Conservation (phyloP, 1,284 basidiomycete genomes). For the Moniliophthora roreri region DNA sequence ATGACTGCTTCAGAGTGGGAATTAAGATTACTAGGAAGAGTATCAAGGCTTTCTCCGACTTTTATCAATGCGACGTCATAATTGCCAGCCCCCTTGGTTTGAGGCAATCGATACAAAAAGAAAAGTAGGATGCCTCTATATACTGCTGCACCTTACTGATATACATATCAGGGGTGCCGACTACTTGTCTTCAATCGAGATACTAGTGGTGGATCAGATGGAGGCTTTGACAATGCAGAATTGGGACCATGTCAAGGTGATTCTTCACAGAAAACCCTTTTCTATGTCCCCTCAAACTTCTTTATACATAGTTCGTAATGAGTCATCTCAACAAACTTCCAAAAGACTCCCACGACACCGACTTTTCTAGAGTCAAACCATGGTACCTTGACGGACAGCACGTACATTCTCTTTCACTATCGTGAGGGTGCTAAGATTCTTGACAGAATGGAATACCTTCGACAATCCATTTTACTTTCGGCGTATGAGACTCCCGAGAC, state of each 20-base stretch:
- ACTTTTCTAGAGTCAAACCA: slow-evolving; percentile 96
- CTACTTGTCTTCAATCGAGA: slow-evolving; percentile 91
- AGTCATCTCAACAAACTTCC: slow-evolving; percentile 86
- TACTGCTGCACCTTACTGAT: not conserved
- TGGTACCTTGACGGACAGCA: slow-evolving; percentile 96
- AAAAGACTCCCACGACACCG: slow-evolving; percentile 89
- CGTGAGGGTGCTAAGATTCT: slow-evolving; percentile 1
- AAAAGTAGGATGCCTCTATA: slow-evolving; percentile 68
- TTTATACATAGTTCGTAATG: slow-evolving; percentile 73
- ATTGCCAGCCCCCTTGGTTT: slow-evolving; percentile 93
- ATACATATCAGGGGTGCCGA: slow-evolving; percentile 66
- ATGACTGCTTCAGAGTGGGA: slow-evolving; percentile 93
- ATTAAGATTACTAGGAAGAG: slow-evolving; percentile 92
- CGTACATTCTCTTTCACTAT: slow-evolving; percentile 30
- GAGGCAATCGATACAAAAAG: slow-evolving; percentile 91
- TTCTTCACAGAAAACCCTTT: slow-evolving; percentile 13
- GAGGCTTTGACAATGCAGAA: slow-evolving; percentile 98
- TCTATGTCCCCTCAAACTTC: slow-evolving; percentile 3
- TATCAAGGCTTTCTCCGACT: slow-evolving; percentile 85
- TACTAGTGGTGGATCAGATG: slow-evolving; percentile 91
- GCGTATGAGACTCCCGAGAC: slow-evolving; percentile 90
- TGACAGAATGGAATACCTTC: slow-evolving; percentile 72
- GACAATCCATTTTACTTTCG: slow-evolving; percentile 90
- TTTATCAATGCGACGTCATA: slow-evolving; percentile 90
- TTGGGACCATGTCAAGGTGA: slow-evolving; percentile 95